Evolutionary conservation across 352 stramenopile species (phyloP), one percentile per base, ranked within the genome.

Genomic region (Phytophthora hibernalis): DNA sequence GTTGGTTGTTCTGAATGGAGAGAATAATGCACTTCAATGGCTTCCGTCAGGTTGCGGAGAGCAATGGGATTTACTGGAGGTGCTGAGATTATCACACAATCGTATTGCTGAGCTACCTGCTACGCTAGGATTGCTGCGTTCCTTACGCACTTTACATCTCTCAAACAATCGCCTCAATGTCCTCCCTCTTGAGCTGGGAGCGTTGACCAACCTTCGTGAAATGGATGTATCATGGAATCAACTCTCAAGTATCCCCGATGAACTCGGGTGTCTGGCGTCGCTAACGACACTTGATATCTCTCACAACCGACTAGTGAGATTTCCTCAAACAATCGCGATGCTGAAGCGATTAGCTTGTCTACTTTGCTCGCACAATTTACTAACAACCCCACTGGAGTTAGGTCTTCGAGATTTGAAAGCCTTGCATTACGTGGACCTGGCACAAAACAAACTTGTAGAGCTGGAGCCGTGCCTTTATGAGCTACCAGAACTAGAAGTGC

Each of bases 211-310:
- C n/a, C 54, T 92, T 33, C 52, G 61, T 11, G 65, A 81, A 45
- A 65, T 96, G 15, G 56, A 88, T 40, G 35, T 93, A 20, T 82
- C 79, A 15, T 86, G 82, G 75, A 95, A 95, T 68, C 57, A 79
- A 33, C 59, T 95, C 15, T 16, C 44, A 0, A 13, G 28, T 16
- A 65, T 96, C 2, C 88, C 88, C 1, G 76, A 90, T 47, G 81
- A 87, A 37, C 71, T 93, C 13, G 82, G 86, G 1, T 90, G 76
- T 30, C 70, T 90, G 10, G 52, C 54, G 9, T 74, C 64, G 4
- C 61, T 96, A 2, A 60, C 61, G 10, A 26, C 35, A 5, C 28
- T 93, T 35, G 48, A 87, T 54, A 38, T 90, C 10, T 82, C 73
- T 9, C 76, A 87, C 59, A 96, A 96, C 54, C 60, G 64, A 3